These are phyloP conservation scores for Laguncularia racemosa DNA, from an alignment of 345 rosid species.

Conservation along the genomic window DNA sequence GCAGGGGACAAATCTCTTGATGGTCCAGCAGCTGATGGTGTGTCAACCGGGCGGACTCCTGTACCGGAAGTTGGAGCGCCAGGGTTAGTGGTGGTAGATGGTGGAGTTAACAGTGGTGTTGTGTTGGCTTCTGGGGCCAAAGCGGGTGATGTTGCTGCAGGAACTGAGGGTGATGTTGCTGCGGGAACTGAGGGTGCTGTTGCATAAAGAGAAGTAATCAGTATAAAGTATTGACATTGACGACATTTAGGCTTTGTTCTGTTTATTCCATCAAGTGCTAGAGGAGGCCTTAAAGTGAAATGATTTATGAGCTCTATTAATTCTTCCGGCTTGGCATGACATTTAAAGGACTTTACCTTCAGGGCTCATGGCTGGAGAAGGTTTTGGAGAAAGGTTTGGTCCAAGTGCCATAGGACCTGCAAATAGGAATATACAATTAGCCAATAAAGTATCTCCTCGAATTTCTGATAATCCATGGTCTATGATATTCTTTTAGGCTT, in stretches of 20 bases:
- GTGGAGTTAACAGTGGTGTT: constrained; percentile 43
- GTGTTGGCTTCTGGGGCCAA: constrained; percentile 53
- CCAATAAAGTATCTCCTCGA: background rate
- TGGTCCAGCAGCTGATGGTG: constrained; percentile 46
- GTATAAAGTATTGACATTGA: background rate
- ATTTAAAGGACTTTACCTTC: constrained; percentile 19
- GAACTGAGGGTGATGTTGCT: constrained; percentile 36
- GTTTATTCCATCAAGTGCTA: too few species aligned
- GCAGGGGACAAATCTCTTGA: constrained; percentile 32
- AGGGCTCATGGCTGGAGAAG: constrained; percentile 39
- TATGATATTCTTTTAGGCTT: too few species aligned
- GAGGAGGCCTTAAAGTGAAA: too few species aligned
- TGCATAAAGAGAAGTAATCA: background rate
- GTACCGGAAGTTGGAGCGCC: constrained; percentile 33
- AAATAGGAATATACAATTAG: constrained; percentile 1
- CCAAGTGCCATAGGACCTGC: constrained; percentile 52
- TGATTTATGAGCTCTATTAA: too few species aligned
- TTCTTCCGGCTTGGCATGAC: too few species aligned
- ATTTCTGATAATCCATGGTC: too few species aligned
- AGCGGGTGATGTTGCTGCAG: constrained; percentile 49
- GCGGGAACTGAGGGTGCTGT: constrained; percentile 48
- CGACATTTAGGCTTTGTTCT: too few species aligned
- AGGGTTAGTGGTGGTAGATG: constrained; percentile 18
- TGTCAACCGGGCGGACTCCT: constrained; percentile 46
- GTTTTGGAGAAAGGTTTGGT: constrained; percentile 38